Conservation (phyloP, 495 filamentous ascomycete genomes). For the Rhizodiscina lignyota region DNA sequence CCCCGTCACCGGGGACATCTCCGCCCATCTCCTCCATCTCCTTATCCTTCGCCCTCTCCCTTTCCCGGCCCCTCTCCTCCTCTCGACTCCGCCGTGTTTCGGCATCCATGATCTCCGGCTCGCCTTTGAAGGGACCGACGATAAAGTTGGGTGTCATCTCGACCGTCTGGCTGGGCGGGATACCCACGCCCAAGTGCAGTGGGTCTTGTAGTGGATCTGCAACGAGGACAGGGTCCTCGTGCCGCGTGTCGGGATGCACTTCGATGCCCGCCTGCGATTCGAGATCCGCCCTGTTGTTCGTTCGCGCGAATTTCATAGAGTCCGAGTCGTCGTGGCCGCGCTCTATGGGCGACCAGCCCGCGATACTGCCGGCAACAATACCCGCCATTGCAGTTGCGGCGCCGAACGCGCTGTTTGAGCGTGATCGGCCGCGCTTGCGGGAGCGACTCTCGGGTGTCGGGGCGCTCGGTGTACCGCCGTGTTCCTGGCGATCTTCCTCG, state of each 20-base stretch:
- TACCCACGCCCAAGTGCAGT: slow-evolving; percentile 6
- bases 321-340: slow-evolving; percentile 32
- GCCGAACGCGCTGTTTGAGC: slow-evolving; percentile 74
- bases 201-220: slow-evolving; percentile 20
- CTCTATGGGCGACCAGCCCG: slow-evolving; percentile 79
- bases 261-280: slow-evolving; percentile 36
- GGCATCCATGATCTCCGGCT: slow-evolving; percentile 6
- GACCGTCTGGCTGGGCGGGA: slow-evolving; percentile 42
- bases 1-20: neutral
- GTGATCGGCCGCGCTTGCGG: slow-evolving; percentile 55
- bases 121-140: slow-evolving; percentile 16
- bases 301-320: slow-evolving; percentile 30
- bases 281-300: slow-evolving; percentile 26
- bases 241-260: slow-evolving; percentile 38
- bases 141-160: slow-evolving; percentile 34
- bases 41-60: neutral
- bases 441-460: slow-evolving; percentile 58
- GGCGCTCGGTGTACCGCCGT: slow-evolving; percentile 32
- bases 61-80: no score
- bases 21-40: neutral
- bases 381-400: slow-evolving; percentile 77
- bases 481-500: slow-evolving; percentile 32
- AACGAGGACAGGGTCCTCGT: slow-evolving; percentile 36
- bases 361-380: slow-evolving; percentile 73
- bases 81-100: no score